phyloP scores from a whole-genome alignment of 768 basidiomycete genomes.

The Amanita pseudoporphyria region DNA sequence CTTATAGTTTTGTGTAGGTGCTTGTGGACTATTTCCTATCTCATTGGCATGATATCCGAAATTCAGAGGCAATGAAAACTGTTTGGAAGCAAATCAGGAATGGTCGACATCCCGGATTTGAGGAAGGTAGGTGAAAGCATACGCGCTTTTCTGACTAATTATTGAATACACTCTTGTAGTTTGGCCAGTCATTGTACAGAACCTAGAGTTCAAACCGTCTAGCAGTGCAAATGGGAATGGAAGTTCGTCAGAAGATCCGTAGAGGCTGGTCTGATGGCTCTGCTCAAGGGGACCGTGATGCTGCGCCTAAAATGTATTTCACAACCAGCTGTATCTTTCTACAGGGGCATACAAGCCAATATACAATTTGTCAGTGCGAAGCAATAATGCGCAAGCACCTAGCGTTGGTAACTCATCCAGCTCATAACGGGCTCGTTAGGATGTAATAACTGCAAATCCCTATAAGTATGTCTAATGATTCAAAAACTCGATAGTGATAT shows the following conservation, averaged over 20 bases:
- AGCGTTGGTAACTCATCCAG: no score
- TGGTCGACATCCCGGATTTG: slow-evolving; percentile 81
- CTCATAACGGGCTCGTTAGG: no score
- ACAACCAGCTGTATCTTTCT: background rate
- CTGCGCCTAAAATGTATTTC: background rate
- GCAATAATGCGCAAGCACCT: no score
- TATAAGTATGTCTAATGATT: no score
- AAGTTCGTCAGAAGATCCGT: slow-evolving; percentile 9
- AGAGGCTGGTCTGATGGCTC: background rate
- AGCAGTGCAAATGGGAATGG: slow-evolving; percentile 7
- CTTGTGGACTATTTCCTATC: slow-evolving; percentile 73
- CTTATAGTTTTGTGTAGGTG: slow-evolving; percentile 34
- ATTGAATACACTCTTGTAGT: slow-evolving; percentile 25
- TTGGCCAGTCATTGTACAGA: slow-evolving; percentile 58
- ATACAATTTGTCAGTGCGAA: no score
- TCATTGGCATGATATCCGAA: slow-evolving; percentile 76
- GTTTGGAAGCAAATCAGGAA: slow-evolving; percentile 82
- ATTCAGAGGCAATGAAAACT: slow-evolving; percentile 73
- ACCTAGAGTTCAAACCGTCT: slow-evolving; percentile 49
- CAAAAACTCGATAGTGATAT: no score
- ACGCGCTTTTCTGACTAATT: background rate
- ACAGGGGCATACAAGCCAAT: background rate
- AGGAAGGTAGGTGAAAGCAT: slow-evolving; percentile 48
- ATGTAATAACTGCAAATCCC: no score
- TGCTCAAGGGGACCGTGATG: background rate